Evolutionary conservation across 2,329 filamentous ascomycete genomes (phyloP), one percentile per base, ranked within the genome.

Genomic region (Ophiostoma quercus): DNA sequence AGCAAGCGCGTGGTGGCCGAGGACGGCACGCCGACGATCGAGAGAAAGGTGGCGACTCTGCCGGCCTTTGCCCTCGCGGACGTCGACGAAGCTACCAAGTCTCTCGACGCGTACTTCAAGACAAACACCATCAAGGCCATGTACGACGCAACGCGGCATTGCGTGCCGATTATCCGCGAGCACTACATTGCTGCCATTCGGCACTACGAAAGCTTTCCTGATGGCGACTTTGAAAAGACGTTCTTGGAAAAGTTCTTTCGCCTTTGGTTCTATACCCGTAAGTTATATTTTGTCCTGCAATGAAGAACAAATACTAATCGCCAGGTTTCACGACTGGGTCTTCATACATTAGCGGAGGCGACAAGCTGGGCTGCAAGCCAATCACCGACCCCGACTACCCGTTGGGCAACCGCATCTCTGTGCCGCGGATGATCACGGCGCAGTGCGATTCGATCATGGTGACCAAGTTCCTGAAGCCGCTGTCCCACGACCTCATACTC

Each of bases 231-330:
- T 16, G 78, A 81, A 47, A 76, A 77, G 37, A 69, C 73, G 0
- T 78, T 84, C 3, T 70, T 85, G n/a, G 70, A 72, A 0, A 78
- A 79, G 11, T 76, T 82, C 3, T 80, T 85, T 29, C 74, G 75
- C 6, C 73, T 85, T 0, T 83, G 82, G 80, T 82, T 84, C 72
- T 80, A 80, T 2, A 80, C 80, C 12, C 77, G 84, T 85, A 74
- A 74, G 83, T 78, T 1, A 29, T 51, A 12, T 11, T 3, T 6
- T 67, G 19, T 5, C 4, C n/a, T 47, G 43, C 16, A 16, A 2
- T n/a, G 0, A 2, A 19, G 4, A 5, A 47, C n/a, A 1, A 19
- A 47, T 47, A 67, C 57, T 7, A 32, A 47, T 16, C 57, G 12
- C 6, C 39, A 85, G 83, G 81, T 5, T 80, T 84, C 66, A 81